Base-by-base conservation (phyloP, 108 stramenopile species). In the Nitzschia sp. region DNA sequence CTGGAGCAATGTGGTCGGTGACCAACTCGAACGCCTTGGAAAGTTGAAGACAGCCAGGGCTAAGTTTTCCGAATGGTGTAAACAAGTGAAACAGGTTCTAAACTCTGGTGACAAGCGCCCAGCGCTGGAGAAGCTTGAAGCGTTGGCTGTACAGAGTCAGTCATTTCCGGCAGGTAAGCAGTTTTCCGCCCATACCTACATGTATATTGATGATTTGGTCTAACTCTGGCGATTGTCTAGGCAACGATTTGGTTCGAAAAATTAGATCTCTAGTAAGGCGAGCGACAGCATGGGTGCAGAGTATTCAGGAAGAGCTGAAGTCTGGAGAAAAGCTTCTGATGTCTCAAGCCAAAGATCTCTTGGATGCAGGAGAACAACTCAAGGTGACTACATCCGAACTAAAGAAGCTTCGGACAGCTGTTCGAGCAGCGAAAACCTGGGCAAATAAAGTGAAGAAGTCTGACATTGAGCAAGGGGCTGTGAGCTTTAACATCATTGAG, bases 121-220 rank as follows among this genome's bases (percentile, higher is more conserved):
- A 15, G 62, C 85, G 0, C 54, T 88, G 19, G 83, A 85, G 52
- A 83, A 80, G 10, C 51, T 91, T 57, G 53, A 65, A 34, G 81
- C 83, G 22, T 57, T 88, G 41, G 80, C 64, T 8, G 48, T 69
- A 52, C 40, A 82, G 60, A 76, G 84, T 68, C 39, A 54, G 20
- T 22, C 54, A 15, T 91, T 77, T 78, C 90, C 90, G 15, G 78
- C 84, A 58, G 58, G 86, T 87, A 78, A 80, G 86, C 50, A 6
- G n/a, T 14, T 46, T 41, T 20, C 20, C 11, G 24, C 37, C 40
- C 24, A 21, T 17, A 53, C n/a, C n/a, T n/a, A n/a, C n/a, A n/a
- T n/a, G n/a, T n/a, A n/a, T n/a, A n/a, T n/a, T n/a, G n/a, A n/a
- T n/a, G n/a, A n/a, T n/a, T n/a, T n/a, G 17, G 5, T 53, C 22